Conservation (phyloP, 805 yeast species). For the Starmerella bacillaris region DNA sequence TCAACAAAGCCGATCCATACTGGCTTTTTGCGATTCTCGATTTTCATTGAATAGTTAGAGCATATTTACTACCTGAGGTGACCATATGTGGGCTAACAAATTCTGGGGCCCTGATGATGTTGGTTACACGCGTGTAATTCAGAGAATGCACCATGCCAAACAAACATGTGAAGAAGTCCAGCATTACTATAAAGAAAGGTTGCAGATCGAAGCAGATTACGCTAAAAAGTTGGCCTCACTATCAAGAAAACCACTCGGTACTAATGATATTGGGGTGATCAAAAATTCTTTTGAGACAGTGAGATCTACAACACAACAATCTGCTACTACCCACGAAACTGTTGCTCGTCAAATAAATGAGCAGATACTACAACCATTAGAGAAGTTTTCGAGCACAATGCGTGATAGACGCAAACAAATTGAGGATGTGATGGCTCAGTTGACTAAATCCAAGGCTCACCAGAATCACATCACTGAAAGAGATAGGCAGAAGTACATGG, state of each 20-base stretch:
- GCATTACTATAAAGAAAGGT: constrained; percentile 34
- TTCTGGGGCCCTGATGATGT: constrained; percentile 42
- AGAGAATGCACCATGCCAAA: constrained; percentile 40
- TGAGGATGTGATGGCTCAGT: constrained; percentile 38
- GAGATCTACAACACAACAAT: constrained; percentile 38
- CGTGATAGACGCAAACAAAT: constrained; percentile 38
- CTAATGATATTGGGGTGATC: constrained; percentile 41
- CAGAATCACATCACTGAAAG: constrained; percentile 24
- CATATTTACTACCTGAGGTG: not conserved
- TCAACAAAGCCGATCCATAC: constrained; percentile 6
- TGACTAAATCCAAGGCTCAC: constrained; percentile 30
- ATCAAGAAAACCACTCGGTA: constrained; percentile 34
- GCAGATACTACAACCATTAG: constrained; percentile 36
- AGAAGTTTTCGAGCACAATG: constrained; percentile 34
- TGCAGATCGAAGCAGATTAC: constrained; percentile 58
- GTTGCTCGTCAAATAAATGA: constrained; percentile 34
- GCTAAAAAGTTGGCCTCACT: constrained; percentile 36
- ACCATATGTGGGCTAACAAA: constrained; percentile 20
- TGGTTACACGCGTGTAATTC: constrained; percentile 39
- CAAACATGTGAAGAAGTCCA: constrained; percentile 38
- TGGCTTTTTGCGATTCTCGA: too few species aligned
- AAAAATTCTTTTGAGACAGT: constrained; percentile 43
- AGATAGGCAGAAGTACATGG: constrained; percentile 32
- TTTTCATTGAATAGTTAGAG: not conserved
- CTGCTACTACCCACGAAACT: constrained; percentile 39